Conservation (phyloP, 345 rosid genomes). For the Schrenkiella parvula region DNA sequence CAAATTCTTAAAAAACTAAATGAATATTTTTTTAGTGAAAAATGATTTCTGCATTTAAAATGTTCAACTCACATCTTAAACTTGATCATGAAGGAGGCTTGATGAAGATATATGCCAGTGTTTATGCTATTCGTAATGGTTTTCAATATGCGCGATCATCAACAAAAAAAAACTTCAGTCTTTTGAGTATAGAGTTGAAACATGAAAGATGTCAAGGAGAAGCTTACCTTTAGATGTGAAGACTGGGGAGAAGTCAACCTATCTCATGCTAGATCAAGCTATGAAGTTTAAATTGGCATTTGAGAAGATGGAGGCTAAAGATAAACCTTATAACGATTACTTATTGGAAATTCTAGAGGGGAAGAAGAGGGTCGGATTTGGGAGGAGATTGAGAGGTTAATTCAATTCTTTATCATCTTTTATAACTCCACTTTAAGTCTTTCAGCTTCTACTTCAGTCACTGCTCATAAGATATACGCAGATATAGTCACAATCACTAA, state of each 20-base stretch:
- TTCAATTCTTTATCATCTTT: neutral
- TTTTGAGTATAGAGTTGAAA: neutral
- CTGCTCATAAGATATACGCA: neutral
- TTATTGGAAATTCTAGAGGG: neutral
- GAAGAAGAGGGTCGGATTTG: neutral
- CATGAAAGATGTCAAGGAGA: neutral
- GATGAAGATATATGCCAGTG: neutral
- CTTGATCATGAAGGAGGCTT: neutral
- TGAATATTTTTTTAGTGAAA: no score
- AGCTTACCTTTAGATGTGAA: neutral
- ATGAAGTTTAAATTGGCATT: neutral
- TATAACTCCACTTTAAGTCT: neutral
- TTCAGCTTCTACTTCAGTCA: neutral
- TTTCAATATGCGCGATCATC: neutral
- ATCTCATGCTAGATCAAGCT: neutral
- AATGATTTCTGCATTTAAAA: neutral
- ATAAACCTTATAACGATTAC: neutral
- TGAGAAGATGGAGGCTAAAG: neutral
- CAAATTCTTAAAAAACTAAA: no score
- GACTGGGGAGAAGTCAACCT: neutral
- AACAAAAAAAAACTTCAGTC: neutral
- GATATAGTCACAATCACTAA: neutral
- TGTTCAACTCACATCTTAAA: neutral
- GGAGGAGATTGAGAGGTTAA: neutral
- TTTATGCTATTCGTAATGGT: neutral